Evolutionary conservation across 2,329 filamentous ascomycete species (phyloP).

Genomic region (Claviceps maximensis): DNA sequence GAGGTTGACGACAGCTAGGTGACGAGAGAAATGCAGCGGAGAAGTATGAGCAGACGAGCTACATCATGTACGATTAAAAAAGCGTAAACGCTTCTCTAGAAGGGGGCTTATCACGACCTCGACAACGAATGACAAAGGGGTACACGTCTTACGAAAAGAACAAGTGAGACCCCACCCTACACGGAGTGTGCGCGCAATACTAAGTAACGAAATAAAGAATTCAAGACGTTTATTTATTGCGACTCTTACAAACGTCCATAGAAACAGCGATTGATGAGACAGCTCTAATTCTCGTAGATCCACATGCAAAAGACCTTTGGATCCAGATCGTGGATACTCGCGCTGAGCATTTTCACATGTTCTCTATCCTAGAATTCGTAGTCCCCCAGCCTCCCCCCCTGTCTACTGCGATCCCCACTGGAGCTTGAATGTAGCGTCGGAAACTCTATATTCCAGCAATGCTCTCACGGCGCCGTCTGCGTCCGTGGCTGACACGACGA

Average conservation of each 20-base stretch:
- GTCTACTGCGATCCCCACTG: conserved; percentile 60
- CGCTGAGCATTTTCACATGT: too few species aligned
- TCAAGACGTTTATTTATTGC: neutral
- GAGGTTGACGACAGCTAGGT: conserved; percentile 25
- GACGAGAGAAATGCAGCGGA: neutral
- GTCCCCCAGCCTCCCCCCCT: neutral
- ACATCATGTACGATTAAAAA: conserved; percentile 25
- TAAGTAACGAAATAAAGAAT: too few species aligned
- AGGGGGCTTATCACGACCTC: neutral
- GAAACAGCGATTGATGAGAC: too few species aligned
- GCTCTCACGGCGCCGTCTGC: conserved; percentile 59
- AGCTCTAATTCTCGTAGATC: neutral
- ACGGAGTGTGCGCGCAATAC: too few species aligned
- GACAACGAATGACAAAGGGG: neutral
- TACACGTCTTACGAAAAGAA: neutral
- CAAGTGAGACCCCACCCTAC: too few species aligned
- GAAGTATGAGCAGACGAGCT: conserved; percentile 6
- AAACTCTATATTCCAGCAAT: conserved; percentile 62
- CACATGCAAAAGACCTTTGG: neutral
- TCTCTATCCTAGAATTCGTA: too few species aligned
- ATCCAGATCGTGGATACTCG: too few species aligned
- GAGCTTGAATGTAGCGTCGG: conserved; percentile 63
- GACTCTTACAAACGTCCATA: neutral
- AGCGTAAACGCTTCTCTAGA: conserved; percentile 10
- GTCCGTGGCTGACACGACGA: conserved; percentile 63